A percentile compares a stretch with the other conserved stretches of the same genome.
phyloP scores from a whole-genome alignment of 202 grass and related monocot genomes.

The Panicum virgatum region DNA sequence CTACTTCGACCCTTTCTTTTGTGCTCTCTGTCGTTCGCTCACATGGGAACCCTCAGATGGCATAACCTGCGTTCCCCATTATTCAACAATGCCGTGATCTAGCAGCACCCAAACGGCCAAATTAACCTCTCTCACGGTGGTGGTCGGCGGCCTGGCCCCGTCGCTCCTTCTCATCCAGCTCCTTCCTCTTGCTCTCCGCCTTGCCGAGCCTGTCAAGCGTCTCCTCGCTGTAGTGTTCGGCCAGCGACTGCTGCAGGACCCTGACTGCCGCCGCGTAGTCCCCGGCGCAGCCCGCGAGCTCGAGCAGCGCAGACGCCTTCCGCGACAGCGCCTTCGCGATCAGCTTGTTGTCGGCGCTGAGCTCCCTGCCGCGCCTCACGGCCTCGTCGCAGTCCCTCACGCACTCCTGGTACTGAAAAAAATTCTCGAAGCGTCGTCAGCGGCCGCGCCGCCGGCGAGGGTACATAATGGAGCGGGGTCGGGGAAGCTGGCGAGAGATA shows the following conservation, averaged over 20 bases:
- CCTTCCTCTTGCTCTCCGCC: slow-evolving; percentile 39
- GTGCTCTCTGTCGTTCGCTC: not conserved
- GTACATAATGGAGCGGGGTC: no score
- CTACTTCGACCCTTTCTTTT: not conserved
- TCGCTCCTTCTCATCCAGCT: slow-evolving; percentile 46
- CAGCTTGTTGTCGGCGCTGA: slow-evolving; percentile 49
- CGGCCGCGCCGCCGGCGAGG: not conserved
- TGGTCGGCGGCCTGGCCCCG: slow-evolving; percentile 46
- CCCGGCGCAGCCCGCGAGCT: slow-evolving; percentile 42
- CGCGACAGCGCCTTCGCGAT: slow-evolving; percentile 51
- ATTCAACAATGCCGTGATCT: slow-evolving; percentile 10
- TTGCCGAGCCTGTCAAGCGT: slow-evolving; percentile 43
- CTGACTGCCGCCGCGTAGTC: slow-evolving; percentile 48
- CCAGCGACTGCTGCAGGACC: slow-evolving; percentile 46
- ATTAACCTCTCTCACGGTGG: slow-evolving; percentile 57
- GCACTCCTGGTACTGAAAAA: slow-evolving; percentile 57
- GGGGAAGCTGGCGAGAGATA: not conserved
- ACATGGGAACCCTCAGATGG: not conserved
- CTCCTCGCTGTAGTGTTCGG: slow-evolving; percentile 46
- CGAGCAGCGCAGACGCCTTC: slow-evolving; percentile 54
- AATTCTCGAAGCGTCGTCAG: not conserved
- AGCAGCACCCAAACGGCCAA: slow-evolving; percentile 23
- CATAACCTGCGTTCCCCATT: not conserved
- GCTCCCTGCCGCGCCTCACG: slow-evolving; percentile 45
- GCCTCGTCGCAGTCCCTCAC: slow-evolving; percentile 60